These are phyloP conservation scores for Letharia lupina DNA, from an alignment of 495 filamentous ascomycete species.

Conservation along the genomic window DNA sequence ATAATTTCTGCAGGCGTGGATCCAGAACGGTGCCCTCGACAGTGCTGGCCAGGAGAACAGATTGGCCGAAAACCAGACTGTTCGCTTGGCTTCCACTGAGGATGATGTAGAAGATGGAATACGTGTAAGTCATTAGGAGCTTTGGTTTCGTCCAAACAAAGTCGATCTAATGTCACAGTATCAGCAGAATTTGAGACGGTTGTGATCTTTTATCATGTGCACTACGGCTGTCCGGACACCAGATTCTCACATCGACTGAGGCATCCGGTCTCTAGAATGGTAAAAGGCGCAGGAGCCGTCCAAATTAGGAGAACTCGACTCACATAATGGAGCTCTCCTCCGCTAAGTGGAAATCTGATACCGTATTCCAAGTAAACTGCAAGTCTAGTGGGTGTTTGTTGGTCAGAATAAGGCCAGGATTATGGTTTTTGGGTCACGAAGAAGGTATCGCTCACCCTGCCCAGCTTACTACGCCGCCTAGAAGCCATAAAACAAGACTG, in stretches of 20 bases:
- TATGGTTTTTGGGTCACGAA: not conserved
- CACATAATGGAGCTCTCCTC: constrained; percentile 3
- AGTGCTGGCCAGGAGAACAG: not conserved
- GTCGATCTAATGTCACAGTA: not conserved
- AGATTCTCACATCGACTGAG: not conserved
- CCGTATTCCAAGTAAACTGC: not conserved
- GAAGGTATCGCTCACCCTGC: not conserved
- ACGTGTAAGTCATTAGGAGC: constrained; percentile 2
- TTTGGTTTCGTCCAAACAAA: not conserved
- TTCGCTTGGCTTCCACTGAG: not conserved
- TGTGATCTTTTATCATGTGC: not conserved
- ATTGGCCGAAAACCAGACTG: not conserved
- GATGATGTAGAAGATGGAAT: constrained; percentile 1
- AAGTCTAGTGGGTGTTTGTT: not conserved
- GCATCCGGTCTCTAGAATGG: not conserved
- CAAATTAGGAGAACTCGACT: not conserved
- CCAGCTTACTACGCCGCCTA: not conserved
- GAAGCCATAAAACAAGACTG: not conserved
- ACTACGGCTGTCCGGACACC: not conserved
- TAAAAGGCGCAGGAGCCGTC: not conserved
- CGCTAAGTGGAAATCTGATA: not conserved
- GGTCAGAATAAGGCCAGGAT: not conserved
- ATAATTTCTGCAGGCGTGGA: not conserved
- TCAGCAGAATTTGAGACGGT: not conserved
- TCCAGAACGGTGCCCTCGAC: not conserved